phyloP scores from a whole-genome alignment of 495 filamentous ascomycete species.

The Penicillium malachiteum region DNA sequence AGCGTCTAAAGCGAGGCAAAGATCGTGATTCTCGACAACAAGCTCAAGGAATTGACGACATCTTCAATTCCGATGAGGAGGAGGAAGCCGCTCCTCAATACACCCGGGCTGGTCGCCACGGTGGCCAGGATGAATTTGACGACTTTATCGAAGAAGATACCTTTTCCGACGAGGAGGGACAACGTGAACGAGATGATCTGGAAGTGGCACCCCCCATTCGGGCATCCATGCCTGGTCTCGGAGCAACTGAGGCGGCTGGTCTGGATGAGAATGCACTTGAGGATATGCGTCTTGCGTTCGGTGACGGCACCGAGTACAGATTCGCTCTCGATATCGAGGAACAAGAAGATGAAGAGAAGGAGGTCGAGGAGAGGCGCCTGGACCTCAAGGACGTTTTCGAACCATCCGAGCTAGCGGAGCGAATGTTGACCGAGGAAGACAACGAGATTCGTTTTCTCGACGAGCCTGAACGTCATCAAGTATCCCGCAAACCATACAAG shows the following conservation, averaged over 20 bases:
- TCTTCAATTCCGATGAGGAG: slow-evolving; percentile 91
- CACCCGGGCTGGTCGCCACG: slow-evolving; percentile 50
- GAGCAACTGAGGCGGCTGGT: slow-evolving; percentile 65
- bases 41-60: slow-evolving; percentile 75
- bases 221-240: slow-evolving; percentile 56
- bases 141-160: slow-evolving; percentile 98
- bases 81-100: slow-evolving; percentile 64
- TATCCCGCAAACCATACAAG: slow-evolving; percentile 84
- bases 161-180: slow-evolving; percentile 80
- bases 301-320: slow-evolving; percentile 89
- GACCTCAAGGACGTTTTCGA: slow-evolving; percentile 98
- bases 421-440: slow-evolving; percentile 92
- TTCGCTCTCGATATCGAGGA: slow-evolving; percentile 88
- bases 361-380: slow-evolving; percentile 69
- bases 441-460: slow-evolving; percentile 83
- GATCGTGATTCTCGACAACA: slow-evolving; percentile 61
- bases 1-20: slow-evolving; percentile 88
- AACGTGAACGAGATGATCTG: slow-evolving; percentile 76
- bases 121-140: slow-evolving; percentile 80
- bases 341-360: slow-evolving; percentile 62
- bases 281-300: slow-evolving; percentile 94
- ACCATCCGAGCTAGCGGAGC: slow-evolving; percentile 87
- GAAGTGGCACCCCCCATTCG: slow-evolving; percentile 76
- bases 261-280: slow-evolving; percentile 88
- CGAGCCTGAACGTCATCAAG: slow-evolving; percentile 90